These are phyloP conservation scores for Talaromyces sp. DNA, from an alignment of 2,329 filamentous ascomycete species.

Conservation along the genomic window DNA sequence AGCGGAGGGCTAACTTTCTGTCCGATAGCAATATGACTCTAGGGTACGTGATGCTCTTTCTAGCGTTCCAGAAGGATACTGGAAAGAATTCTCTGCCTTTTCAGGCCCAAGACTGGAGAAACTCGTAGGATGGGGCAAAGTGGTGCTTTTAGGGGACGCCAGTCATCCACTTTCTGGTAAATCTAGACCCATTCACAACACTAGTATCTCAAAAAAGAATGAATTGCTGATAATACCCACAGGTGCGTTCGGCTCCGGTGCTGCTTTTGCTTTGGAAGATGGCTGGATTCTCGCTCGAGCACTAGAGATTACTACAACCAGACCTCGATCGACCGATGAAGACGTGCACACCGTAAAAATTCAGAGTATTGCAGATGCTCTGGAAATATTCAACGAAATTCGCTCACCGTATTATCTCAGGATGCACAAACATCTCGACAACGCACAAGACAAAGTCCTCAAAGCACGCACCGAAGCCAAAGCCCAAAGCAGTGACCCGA, in stretches of 20 bases:
- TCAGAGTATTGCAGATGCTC: conserved; percentile 17
- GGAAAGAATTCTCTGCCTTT: conserved; percentile 3
- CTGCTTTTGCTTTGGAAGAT: conserved; percentile 43
- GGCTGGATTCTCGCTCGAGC: conserved; percentile 40
- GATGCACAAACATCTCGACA: conserved; percentile 25
- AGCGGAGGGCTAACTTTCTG: neutral
- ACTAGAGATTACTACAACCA: conserved; percentile 18
- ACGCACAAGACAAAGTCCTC: conserved; percentile 13
- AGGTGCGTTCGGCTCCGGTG: conserved; percentile 4
- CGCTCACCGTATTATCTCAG: conserved; percentile 36
- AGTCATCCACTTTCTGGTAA: conserved; percentile 3
- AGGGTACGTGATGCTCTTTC: neutral
- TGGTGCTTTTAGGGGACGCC: neutral
- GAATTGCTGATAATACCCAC: neutral
- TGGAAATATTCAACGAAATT: conserved; percentile 35
- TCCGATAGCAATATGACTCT: neutral
- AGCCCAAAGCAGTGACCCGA: conserved; percentile 3
- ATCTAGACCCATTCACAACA: neutral
- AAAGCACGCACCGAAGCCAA: conserved; percentile 14
- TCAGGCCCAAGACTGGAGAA: neutral
- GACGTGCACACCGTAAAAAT: neutral
- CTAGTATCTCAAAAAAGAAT: neutral
- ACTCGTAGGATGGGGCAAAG: neutral
- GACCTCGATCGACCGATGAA: conserved; percentile 8
- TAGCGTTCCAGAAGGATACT: neutral